Evolutionary conservation across 2,329 filamentous ascomycete species (phyloP).

Genomic region (Phialophora expanda): DNA sequence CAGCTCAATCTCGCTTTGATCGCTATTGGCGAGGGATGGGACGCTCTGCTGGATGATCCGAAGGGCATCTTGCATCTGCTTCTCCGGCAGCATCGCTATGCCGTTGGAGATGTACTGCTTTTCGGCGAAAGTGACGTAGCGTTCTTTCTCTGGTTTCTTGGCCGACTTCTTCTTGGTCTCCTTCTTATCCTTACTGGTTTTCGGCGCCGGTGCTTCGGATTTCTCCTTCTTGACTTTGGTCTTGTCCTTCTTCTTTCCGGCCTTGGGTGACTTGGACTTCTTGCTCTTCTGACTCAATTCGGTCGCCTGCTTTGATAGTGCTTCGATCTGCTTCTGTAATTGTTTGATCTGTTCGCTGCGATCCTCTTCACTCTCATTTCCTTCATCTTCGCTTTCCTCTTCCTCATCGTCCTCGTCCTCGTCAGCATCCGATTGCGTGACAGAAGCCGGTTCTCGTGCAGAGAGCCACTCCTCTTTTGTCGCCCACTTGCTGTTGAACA

Average conservation of each 20-base stretch:
- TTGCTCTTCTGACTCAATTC: slow-evolving; percentile 62
- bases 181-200: slow-evolving; percentile 46
- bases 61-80: slow-evolving; percentile 79
- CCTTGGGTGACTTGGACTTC: slow-evolving; percentile 59
- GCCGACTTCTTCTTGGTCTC: slow-evolving; percentile 55
- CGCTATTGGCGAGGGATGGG: slow-evolving; percentile 67
- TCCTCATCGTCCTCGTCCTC: slow-evolving; percentile 74
- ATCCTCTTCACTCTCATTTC: slow-evolving; percentile 60
- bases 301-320: slow-evolving; percentile 70
- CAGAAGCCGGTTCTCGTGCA: slow-evolving; percentile 70
- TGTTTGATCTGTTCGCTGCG: slow-evolving; percentile 67
- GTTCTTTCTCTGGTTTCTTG: slow-evolving; percentile 59
- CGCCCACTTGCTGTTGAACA: slow-evolving; percentile 77
- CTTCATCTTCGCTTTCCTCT: slow-evolving; percentile 73
- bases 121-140: slow-evolving; percentile 74
- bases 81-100: slow-evolving; percentile 78
- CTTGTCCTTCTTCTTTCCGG: slow-evolving; percentile 53
- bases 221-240: slow-evolving; percentile 51
- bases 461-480: slow-evolving; percentile 82
- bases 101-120: slow-evolving; percentile 90
- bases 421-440: slow-evolving; percentile 67
- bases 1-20: slow-evolving; percentile 55
- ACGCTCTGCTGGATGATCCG: slow-evolving; percentile 87
- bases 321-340: slow-evolving; percentile 73
- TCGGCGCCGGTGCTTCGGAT: slow-evolving; percentile 45